These are phyloP conservation scores for Candida railenensis DNA, from an alignment of 805 yeast species.

Conservation along the genomic window DNA sequence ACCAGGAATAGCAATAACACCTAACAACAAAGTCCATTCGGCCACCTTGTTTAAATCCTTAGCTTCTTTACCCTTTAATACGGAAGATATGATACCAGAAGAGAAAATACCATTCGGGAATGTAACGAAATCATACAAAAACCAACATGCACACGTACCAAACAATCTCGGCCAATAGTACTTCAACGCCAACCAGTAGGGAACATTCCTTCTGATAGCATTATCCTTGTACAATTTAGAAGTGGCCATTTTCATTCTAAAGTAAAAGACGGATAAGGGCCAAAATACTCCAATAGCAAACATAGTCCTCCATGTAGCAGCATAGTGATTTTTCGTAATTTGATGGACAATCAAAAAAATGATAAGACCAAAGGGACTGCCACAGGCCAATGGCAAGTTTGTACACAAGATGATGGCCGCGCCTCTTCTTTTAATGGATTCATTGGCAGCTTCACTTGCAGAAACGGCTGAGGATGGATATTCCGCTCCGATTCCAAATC, in stretches of 20 bases:
- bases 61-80: conserved; percentile 31
- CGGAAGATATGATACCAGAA: conserved; percentile 53
- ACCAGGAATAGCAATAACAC: conserved; percentile 70
- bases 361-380: conserved; percentile 74
- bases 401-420: conserved; percentile 65
- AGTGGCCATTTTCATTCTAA: conserved; percentile 68
- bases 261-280: conserved; percentile 73
- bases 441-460: conserved; percentile 75
- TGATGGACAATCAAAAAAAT: conserved; percentile 67
- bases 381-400: conserved; percentile 69
- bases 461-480: conserved; percentile 68
- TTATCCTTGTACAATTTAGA: conserved; percentile 62
- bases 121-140: conserved; percentile 75
- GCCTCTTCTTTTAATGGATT: conserved; percentile 62
- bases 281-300: conserved; percentile 63
- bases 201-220: conserved; percentile 56
- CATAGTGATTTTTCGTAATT: conserved; percentile 47
- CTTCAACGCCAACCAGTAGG: conserved; percentile 56
- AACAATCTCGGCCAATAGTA: conserved; percentile 67
- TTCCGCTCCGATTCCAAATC: conserved; percentile 79
- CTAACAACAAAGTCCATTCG: conserved; percentile 72
- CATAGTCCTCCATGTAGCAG: conserved; percentile 70
- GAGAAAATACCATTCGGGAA: conserved; percentile 78
- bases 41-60: conserved; percentile 54
- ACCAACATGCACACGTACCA: conserved; percentile 78